Conservation (phyloP, 169 alveolate species). For the Blepharisma undulans region DNA sequence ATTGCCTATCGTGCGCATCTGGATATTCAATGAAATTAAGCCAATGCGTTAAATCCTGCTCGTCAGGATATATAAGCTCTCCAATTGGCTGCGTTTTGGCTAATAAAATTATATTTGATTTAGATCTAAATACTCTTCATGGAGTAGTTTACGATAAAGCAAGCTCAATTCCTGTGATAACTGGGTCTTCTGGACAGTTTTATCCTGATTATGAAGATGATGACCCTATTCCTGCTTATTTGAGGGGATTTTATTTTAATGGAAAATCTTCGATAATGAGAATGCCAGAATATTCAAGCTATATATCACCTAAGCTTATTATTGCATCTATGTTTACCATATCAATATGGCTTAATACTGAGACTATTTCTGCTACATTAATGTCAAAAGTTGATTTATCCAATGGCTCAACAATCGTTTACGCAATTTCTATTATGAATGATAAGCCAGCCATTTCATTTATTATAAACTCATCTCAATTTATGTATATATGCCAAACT, state of each 20-base stretch:
- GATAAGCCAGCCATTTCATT: neutral
- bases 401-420: neutral
- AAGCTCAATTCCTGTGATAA: neutral
- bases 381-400: neutral
- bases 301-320: neutral
- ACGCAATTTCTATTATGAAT: neutral
- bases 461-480: neutral
- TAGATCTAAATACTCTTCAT: neutral
- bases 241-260: conserved; percentile 18
- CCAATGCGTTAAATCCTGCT: neutral
- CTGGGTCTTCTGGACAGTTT: neutral
- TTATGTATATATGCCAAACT: neutral
- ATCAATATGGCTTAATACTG: neutral
- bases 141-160: neutral
- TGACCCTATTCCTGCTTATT: conserved; percentile 21
- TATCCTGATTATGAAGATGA: conserved; percentile 22
- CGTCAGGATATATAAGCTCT: conserved; percentile 5
- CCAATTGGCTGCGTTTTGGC: neutral
- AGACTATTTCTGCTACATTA: neutral
- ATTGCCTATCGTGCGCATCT: neutral
- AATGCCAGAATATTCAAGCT: neutral
- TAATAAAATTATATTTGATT: neutral
- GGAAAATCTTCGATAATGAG: neutral
- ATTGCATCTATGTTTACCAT: neutral
- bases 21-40: neutral